Conservation (phyloP, 768 basidiomycete genomes). For the Pleurotus ostreatus region DNA sequence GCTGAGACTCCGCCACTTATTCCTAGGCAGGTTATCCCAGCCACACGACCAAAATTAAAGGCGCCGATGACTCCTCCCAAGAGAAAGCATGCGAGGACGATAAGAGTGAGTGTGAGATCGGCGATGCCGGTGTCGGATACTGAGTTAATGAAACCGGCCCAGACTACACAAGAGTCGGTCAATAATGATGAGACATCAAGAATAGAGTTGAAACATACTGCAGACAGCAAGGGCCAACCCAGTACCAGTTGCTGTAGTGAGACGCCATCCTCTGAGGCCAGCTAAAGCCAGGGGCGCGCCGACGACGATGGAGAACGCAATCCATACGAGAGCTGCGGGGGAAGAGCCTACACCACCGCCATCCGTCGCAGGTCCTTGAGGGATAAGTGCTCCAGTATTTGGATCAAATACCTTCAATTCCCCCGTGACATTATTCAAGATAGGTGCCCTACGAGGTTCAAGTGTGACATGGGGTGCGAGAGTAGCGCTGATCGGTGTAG, state of each 20-base stretch:
- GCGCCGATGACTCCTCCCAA: slow-evolving; percentile 50
- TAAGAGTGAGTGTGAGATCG: slow-evolving; percentile 46
- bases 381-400: slow-evolving; percentile 33
- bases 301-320: slow-evolving; percentile 44
- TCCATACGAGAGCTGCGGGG: slow-evolving; percentile 53
- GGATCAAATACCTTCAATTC: slow-evolving; percentile 41
- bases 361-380: slow-evolving; percentile 56
- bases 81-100: slow-evolving; percentile 46
- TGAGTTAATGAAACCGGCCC: slow-evolving; percentile 61
- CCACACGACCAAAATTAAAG: slow-evolving; percentile 45
- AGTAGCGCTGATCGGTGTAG: neutral
- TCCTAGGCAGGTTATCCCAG: slow-evolving; percentile 43
- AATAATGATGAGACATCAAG: neutral
- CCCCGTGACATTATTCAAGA: slow-evolving; percentile 31
- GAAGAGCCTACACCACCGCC: slow-evolving; percentile 45
- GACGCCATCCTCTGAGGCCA: slow-evolving; percentile 54
- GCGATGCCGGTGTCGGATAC: slow-evolving; percentile 42
- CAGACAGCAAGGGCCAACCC: slow-evolving; percentile 48
- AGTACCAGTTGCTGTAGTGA: slow-evolving; percentile 51
- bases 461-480: neutral
- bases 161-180: slow-evolving; percentile 33
- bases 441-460: slow-evolving; percentile 4
- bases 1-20: slow-evolving; percentile 54
- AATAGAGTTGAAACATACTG: slow-evolving; percentile 26
- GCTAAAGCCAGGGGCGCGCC: slow-evolving; percentile 52